phyloP scores from a whole-genome alignment of 2,329 filamentous ascomycete genomes.

The Grosmannia huntii region DNA sequence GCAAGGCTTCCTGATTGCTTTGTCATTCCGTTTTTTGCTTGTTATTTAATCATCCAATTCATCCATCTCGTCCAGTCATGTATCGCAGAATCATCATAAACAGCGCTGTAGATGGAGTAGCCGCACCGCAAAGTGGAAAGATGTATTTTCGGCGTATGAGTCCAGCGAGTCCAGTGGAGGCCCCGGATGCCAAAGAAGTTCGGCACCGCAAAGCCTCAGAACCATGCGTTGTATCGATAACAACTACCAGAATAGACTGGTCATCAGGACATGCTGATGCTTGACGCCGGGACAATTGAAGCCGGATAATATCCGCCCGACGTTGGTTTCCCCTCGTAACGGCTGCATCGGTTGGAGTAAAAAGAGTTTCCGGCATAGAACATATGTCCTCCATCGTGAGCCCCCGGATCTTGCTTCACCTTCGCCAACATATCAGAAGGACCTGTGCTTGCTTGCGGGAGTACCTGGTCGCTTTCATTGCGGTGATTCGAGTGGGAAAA shows the following conservation, averaged over 20 bases:
- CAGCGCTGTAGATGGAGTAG: neutral
- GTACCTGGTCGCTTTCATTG: slow-evolving; percentile 19
- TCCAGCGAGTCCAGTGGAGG: neutral
- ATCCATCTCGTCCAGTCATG: neutral
- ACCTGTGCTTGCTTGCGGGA: slow-evolving; percentile 18
- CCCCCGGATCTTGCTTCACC: slow-evolving; percentile 32
- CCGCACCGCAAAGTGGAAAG: neutral
- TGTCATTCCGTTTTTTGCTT: neutral
- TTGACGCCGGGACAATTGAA: slow-evolving; percentile 30
- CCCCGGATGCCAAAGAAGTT: neutral
- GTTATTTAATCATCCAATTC: neutral
- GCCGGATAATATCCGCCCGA: slow-evolving; percentile 42
- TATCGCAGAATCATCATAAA: neutral
- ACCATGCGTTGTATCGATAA: neutral
- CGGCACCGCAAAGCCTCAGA: neutral
- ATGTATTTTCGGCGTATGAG: neutral
- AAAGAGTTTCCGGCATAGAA: slow-evolving; percentile 30
- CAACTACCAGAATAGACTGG: neutral
- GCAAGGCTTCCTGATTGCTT: neutral
- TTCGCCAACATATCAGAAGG: slow-evolving; percentile 20
- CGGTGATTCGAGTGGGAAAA: slow-evolving; percentile 25
- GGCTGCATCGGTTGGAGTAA: slow-evolving; percentile 29
- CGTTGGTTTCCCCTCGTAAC: slow-evolving; percentile 39
- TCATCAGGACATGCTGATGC: slow-evolving; percentile 28
- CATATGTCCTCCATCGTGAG: slow-evolving; percentile 24